phyloP scores from a whole-genome alignment of 139 green algal genomes.

The Dunaliella primolecta region DNA sequence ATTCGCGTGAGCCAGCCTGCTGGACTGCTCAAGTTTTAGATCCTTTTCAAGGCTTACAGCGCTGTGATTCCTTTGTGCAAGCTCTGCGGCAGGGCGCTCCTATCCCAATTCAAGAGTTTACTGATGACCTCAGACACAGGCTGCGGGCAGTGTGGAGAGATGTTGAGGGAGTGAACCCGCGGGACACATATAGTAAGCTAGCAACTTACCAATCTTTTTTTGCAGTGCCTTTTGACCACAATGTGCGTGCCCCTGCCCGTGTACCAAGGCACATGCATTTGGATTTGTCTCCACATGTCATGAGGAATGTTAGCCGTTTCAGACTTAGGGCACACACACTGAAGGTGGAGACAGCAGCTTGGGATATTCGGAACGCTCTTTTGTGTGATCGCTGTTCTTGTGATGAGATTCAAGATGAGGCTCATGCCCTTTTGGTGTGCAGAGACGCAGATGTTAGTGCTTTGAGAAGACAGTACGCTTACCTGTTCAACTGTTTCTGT shows the following conservation, averaged over 20 bases:
- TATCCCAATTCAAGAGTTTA: too few species aligned
- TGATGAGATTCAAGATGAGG: background rate
- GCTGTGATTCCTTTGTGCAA: too few species aligned
- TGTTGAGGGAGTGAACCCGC: too few species aligned
- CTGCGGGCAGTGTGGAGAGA: too few species aligned
- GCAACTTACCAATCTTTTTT: background rate
- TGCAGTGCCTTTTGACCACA: background rate
- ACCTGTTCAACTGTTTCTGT: background rate
- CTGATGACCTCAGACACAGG: too few species aligned
- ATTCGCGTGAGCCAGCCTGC: too few species aligned
- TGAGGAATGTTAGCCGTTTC: background rate
- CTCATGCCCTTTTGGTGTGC: background rate
- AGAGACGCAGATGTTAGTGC: background rate
- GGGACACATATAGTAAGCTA: too few species aligned
- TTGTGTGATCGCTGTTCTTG: background rate
- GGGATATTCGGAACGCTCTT: background rate
- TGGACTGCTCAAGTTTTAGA: too few species aligned
- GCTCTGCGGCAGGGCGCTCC: too few species aligned
- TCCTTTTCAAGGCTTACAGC: too few species aligned
- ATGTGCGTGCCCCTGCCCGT: too few species aligned
- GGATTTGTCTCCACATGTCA: background rate
- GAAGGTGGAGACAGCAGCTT: background rate
- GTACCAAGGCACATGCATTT: background rate
- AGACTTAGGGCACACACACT: background rate
- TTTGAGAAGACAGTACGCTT: background rate